Conservation (phyloP, 495 filamentous ascomycete genomes). For the Gamarada debralockiae region DNA sequence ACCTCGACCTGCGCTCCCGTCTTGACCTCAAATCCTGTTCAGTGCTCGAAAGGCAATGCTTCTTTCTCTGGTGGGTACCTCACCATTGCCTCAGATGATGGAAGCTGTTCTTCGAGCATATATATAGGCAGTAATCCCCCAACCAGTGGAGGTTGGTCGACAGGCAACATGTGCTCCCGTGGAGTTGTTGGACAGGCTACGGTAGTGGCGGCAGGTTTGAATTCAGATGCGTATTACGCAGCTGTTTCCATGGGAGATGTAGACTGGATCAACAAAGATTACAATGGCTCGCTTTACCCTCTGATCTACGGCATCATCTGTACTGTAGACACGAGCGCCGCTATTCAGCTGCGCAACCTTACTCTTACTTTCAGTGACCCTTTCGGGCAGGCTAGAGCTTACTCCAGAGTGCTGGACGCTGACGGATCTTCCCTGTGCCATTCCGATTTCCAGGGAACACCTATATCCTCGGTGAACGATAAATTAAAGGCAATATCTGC, state of each 20-base stretch:
- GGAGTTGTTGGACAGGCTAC: background rate
- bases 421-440: background rate
- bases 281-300: background rate
- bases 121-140: background rate
- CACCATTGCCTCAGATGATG: background rate
- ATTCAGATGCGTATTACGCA: background rate
- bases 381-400: background rate
- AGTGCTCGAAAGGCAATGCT: background rate
- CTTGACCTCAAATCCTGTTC: background rate
- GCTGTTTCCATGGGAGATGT: background rate
- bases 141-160: background rate
- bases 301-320: background rate
- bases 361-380: conserved; percentile 1
- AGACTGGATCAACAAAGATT: background rate
- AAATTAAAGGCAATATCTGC: background rate
- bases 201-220: background rate
- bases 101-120: background rate
- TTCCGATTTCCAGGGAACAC: background rate
- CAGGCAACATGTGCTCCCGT: background rate
- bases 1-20: background rate
- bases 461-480: conserved; percentile 2
- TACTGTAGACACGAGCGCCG: background rate
- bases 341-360: background rate
- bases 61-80: background rate
- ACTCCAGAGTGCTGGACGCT: background rate